Percentiles rank a stretch among this genome's conserved stretches.
Evolutionary conservation across 2,329 filamentous ascomycete genomes (phyloP).

Genomic region (Penicillium hesseltinei): DNA sequence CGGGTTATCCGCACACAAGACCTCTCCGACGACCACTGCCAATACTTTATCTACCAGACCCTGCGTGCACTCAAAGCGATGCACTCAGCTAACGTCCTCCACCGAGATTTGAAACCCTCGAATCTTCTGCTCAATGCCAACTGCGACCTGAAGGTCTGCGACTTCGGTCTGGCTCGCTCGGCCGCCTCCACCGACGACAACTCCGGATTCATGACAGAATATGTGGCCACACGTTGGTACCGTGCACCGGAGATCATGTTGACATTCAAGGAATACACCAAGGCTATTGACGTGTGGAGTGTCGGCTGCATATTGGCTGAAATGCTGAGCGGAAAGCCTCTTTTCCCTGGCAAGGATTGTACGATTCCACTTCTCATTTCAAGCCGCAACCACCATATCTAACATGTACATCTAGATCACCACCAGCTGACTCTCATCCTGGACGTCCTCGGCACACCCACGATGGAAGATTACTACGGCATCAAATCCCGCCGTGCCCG

Average conservation of each 20-base stretch:
- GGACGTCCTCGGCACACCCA: constrained; percentile 94
- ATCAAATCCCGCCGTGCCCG: constrained; percentile 97
- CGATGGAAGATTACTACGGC: constrained; percentile 99
- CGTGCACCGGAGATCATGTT: constrained; percentile 99
- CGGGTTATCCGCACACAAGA: constrained; percentile 98
- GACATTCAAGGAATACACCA: constrained; percentile 99
- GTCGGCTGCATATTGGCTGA: constrained; percentile 97
- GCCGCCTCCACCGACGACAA: constrained; percentile 98
- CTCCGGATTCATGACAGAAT: constrained; percentile 99
- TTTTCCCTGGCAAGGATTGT: constrained; percentile 99
- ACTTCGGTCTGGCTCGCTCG: constrained; percentile 93
- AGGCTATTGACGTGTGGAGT: constrained; percentile 98
- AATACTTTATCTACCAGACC: constrained; percentile 99
- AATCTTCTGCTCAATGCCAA: constrained; percentile 97
- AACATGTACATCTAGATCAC: constrained; percentile 63
- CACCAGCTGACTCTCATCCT: constrained; percentile 96
- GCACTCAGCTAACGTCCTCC: constrained; percentile 97
- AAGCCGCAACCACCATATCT: not conserved
- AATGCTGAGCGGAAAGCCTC: constrained; percentile 96
- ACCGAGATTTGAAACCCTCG: constrained; percentile 95
- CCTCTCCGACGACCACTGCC: constrained; percentile 97
- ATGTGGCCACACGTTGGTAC: constrained; percentile 98
- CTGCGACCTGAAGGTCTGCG: constrained; percentile 98
- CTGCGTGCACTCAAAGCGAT: constrained; percentile 96
- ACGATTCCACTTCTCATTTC: constrained; percentile 37